Percentiles rank a stretch among this genome's conserved stretches.
Conservation (phyloP, 129 eudicot genomes). For the Ambrosia trifida region DNA sequence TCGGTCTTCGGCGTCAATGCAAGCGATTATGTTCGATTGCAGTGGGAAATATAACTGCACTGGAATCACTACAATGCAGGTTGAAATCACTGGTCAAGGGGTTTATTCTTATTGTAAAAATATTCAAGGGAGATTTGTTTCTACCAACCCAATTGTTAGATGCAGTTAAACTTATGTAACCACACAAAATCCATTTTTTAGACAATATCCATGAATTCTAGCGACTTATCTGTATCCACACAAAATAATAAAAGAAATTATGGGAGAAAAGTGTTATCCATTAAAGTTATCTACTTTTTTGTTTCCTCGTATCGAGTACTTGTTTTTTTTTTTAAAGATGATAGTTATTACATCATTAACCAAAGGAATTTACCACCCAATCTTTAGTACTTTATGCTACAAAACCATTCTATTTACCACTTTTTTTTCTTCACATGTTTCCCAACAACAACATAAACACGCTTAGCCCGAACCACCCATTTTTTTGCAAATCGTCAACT, state of each 20-base stretch:
- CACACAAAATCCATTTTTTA: neutral
- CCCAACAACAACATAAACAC: too few relatives aligned
- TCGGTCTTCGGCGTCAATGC: slow-evolving; percentile 32
- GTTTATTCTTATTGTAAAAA: slow-evolving; percentile 24
- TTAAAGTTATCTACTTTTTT: too few relatives aligned
- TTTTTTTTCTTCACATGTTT: too few relatives aligned
- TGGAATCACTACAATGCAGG: slow-evolving; percentile 21
- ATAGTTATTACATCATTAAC: neutral
- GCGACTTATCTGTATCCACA: neutral
- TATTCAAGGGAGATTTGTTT: slow-evolving; percentile 19
- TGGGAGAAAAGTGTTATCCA: too few relatives aligned
- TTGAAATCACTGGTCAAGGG: slow-evolving; percentile 27
- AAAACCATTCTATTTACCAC: too few relatives aligned
- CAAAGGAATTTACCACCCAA: too few relatives aligned
- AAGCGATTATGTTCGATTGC: slow-evolving; percentile 37
- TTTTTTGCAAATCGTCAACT: too few relatives aligned
- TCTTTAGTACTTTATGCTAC: too few relatives aligned
- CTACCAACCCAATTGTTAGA: slow-evolving; percentile 19
- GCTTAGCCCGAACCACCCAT: too few relatives aligned
- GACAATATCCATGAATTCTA: neutral
- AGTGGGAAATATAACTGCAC: slow-evolving; percentile 34
- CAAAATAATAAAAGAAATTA: too few relatives aligned
- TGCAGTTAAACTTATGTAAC: slow-evolving; percentile 1
- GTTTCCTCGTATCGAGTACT: too few relatives aligned
- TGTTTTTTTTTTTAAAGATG: too few relatives aligned